phyloP scores from a whole-genome alignment of 2,329 filamentous ascomycete genomes.

The Clonostachys byssicola region DNA sequence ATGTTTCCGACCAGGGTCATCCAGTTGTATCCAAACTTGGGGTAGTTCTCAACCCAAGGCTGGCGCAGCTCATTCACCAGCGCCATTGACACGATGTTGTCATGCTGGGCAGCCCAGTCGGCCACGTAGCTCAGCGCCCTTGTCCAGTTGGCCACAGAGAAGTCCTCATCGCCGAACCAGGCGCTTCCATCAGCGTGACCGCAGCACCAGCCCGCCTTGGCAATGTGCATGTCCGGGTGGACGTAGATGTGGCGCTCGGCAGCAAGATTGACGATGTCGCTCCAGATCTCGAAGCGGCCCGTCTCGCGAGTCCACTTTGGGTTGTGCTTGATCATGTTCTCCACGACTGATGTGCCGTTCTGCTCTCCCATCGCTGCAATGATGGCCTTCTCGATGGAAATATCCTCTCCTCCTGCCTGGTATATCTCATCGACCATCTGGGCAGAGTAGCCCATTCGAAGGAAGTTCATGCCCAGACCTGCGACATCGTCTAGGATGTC shows the following conservation, averaged over 20 bases:
- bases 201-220: slow-evolving; percentile 39
- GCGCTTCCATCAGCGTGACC: slow-evolving; percentile 42
- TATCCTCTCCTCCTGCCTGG: slow-evolving; percentile 28
- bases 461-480: slow-evolving; percentile 48
- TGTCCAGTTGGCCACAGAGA: slow-evolving; percentile 48
- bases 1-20: slow-evolving; percentile 46
- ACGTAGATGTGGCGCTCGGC: slow-evolving; percentile 25
- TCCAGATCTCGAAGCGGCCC: slow-evolving; percentile 10
- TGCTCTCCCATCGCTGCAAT: slow-evolving; percentile 32
- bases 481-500: slow-evolving; percentile 43
- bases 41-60: slow-evolving; percentile 13
- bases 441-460: slow-evolving; percentile 50
- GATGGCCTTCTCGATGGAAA: slow-evolving; percentile 29
- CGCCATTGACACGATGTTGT: slow-evolving; percentile 9
- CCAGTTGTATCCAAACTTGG: slow-evolving; percentile 44
- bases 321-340: slow-evolving; percentile 43
- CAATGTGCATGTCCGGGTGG: slow-evolving; percentile 33
- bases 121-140: slow-evolving; percentile 49
- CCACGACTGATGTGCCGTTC: slow-evolving; percentile 41
- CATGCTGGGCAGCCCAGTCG: slow-evolving; percentile 31
- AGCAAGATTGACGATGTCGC: slow-evolving; percentile 6
- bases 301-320: slow-evolving; percentile 23
- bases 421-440: slow-evolving; percentile 49
- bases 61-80: slow-evolving; percentile 10
- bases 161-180: slow-evolving; percentile 52